These are phyloP conservation scores for Brettanomyces sp. DNA, from an alignment of 805 yeast genomes.

Conservation along the genomic window DNA sequence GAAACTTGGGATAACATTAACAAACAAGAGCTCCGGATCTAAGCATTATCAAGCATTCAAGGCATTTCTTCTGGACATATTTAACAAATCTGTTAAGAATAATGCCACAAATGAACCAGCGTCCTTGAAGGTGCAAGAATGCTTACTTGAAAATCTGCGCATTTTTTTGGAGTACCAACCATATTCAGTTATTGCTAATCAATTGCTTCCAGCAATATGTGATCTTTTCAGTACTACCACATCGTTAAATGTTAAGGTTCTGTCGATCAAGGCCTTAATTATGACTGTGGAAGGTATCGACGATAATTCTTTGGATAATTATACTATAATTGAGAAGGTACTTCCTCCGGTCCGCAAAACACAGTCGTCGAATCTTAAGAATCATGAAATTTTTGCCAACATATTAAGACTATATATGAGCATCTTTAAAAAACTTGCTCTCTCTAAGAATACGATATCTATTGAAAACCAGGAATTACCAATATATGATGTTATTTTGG, in stretches of 20 bases:
- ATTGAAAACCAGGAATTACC: slow-evolving; percentile 16
- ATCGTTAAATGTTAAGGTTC: slow-evolving; percentile 66
- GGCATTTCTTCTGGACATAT: slow-evolving; percentile 21
- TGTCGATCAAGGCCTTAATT: slow-evolving; percentile 53
- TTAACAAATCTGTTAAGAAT: slow-evolving; percentile 22
- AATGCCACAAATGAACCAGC: slow-evolving; percentile 9
- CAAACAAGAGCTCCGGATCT: slow-evolving; percentile 10
- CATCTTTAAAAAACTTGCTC: slow-evolving; percentile 19
- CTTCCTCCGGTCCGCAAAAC: slow-evolving; percentile 57
- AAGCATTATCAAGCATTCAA: slow-evolving; percentile 19
- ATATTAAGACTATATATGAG: slow-evolving; percentile 21
- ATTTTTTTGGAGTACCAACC: slow-evolving; percentile 25
- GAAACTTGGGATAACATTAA: slow-evolving; percentile 21
- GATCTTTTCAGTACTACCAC: slow-evolving; percentile 77
- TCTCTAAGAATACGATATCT: slow-evolving; percentile 13
- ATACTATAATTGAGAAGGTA: slow-evolving; percentile 64
- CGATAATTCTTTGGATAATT: slow-evolving; percentile 56
- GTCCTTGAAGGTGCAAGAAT: slow-evolving; percentile 24
- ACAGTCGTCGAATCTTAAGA: slow-evolving; percentile 22
- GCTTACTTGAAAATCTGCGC: slow-evolving; percentile 19
- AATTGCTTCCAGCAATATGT: slow-evolving; percentile 65
- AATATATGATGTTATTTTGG: slow-evolving; percentile 21
- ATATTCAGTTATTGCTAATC: slow-evolving; percentile 56
- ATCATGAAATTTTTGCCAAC: slow-evolving; percentile 21
- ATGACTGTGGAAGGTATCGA: slow-evolving; percentile 33